Percentiles rank a stretch among this genome's conserved stretches.
phyloP scores from a whole-genome alignment of 2,329 filamentous ascomycete genomes.

The Penicillium nordicum region DNA sequence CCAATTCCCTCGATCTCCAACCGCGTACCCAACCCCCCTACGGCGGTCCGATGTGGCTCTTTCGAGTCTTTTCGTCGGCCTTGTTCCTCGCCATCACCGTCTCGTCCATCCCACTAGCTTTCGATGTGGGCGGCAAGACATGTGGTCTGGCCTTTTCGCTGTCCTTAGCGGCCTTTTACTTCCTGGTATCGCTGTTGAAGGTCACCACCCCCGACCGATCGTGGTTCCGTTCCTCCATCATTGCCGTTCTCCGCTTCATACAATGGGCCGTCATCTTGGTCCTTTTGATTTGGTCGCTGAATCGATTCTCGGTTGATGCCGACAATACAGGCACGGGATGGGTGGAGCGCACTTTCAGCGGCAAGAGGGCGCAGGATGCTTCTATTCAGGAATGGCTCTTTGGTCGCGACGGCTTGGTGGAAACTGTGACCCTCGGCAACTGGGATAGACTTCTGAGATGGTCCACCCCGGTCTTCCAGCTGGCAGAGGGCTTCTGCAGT shows the following conservation, averaged over 20 bases:
- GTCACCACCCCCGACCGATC: conserved; percentile 77
- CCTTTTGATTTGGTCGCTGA: conserved; percentile 90
- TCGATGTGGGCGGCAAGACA: conserved; percentile 94
- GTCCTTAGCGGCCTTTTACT: conserved; percentile 83
- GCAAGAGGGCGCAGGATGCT: conserved; percentile 59
- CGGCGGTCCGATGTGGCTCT: conserved; percentile 68
- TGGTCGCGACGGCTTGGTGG: conserved; percentile 76
- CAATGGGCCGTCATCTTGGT: conserved; percentile 86
- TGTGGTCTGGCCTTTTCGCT: conserved; percentile 93
- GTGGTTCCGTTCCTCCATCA: conserved; percentile 67
- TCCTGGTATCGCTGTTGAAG: conserved; percentile 76
- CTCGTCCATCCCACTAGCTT: conserved; percentile 92
- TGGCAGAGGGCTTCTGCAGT: conserved; percentile 94
- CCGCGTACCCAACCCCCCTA: conserved; percentile 27
- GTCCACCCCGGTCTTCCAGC: conserved; percentile 89
- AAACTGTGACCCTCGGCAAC: conserved; percentile 73
- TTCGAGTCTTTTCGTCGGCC: conserved; percentile 73
- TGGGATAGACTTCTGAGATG: conserved; percentile 90
- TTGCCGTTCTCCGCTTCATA: conserved; percentile 66
- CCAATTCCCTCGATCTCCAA: conserved; percentile 7
- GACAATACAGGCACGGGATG: conserved; percentile 60
- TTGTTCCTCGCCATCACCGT: conserved; percentile 88
- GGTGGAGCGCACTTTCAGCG: conserved; percentile 75
- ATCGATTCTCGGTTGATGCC: conserved; percentile 91
- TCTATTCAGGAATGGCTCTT: conserved; percentile 81